phyloP scores from a whole-genome alignment of 805 yeast species.

The Ogataea polymorpha region DNA sequence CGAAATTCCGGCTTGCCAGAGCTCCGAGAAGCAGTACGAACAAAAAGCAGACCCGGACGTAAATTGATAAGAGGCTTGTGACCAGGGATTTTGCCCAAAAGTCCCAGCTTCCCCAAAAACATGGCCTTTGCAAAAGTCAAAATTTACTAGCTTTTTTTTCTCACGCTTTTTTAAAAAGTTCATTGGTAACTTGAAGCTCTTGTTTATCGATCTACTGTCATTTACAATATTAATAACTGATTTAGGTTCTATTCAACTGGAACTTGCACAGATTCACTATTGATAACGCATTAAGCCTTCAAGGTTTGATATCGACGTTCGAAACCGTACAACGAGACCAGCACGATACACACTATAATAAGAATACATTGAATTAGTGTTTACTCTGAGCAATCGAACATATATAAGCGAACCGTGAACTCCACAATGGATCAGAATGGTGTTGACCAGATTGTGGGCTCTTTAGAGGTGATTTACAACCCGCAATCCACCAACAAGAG shows the following conservation, averaged over 20 bases:
- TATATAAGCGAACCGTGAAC: no score
- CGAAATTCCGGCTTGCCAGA: slow-evolving; percentile 25
- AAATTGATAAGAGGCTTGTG: background rate
- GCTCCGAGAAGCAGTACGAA: background rate
- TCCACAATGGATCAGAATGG: slow-evolving; percentile 67
- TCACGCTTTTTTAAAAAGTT: slow-evolving; percentile 3
- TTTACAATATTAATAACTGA: background rate
- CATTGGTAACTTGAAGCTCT: slow-evolving; percentile 5
- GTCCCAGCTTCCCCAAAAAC: background rate
- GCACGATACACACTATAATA: background rate
- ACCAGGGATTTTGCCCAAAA: background rate
- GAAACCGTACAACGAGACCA: background rate
- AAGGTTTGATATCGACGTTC: background rate
- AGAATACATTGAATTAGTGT: no score
- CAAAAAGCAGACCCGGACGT: background rate
- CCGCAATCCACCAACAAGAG: slow-evolving; percentile 58
- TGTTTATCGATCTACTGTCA: background rate
- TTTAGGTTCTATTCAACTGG: background rate
- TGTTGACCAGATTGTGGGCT: slow-evolving; percentile 69
- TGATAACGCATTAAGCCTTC: background rate
- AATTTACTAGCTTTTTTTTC: slow-evolving; percentile 3
- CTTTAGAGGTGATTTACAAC: slow-evolving; percentile 71
- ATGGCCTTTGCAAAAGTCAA: slow-evolving; percentile 1
- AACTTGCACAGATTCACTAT: background rate
- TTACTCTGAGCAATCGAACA: no score